Conservation (phyloP, 2,329 filamentous ascomycete species). For the Cylindrodendrum hubeiense region DNA sequence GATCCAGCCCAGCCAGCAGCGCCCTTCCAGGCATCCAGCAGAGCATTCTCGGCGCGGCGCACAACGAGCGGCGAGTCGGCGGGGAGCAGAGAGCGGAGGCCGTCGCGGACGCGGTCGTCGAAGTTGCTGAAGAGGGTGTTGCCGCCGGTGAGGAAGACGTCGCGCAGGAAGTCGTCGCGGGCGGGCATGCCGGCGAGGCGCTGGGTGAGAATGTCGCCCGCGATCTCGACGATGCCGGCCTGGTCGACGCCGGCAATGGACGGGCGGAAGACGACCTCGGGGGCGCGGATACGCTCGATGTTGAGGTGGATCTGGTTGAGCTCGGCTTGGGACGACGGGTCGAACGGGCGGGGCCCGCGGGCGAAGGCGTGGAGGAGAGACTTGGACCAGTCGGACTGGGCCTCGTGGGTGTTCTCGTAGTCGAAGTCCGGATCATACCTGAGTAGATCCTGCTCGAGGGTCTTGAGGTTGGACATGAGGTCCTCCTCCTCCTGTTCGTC, state of each 20-base stretch:
- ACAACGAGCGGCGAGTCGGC: conserved; percentile 76
- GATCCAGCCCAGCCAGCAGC: conserved; percentile 86
- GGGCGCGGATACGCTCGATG: conserved; percentile 93
- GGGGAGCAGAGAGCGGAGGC: conserved; percentile 80
- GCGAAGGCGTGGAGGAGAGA: conserved; percentile 90
- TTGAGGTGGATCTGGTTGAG: conserved; percentile 94
- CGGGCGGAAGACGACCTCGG: conserved; percentile 93
- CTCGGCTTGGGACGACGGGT: conserved; percentile 82
- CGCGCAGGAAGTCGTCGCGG: conserved; percentile 79
- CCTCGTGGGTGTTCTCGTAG: conserved; percentile 91
- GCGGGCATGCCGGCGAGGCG: conserved; percentile 72
- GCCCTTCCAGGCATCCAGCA: conserved; percentile 93
- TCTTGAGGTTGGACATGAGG: conserved; percentile 77
- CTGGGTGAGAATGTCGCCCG: conserved; percentile 88
- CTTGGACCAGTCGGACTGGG: conserved; percentile 96
- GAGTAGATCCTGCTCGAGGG: conserved; percentile 86
- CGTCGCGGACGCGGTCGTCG: conserved; percentile 81
- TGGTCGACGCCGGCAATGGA: conserved; percentile 94
- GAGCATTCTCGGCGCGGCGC: conserved; percentile 78
- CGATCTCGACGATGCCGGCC: conserved; percentile 92
- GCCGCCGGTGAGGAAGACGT: conserved; percentile 96
- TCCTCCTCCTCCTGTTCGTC: conserved; percentile 96
- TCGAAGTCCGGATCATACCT: conserved; percentile 89
- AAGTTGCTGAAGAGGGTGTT: conserved; percentile 89
- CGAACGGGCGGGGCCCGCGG: conserved; percentile 88